These are phyloP conservation scores for Epicoccum sorghinum DNA, from an alignment of 2,329 filamentous ascomycete species.

Conservation along the genomic window DNA sequence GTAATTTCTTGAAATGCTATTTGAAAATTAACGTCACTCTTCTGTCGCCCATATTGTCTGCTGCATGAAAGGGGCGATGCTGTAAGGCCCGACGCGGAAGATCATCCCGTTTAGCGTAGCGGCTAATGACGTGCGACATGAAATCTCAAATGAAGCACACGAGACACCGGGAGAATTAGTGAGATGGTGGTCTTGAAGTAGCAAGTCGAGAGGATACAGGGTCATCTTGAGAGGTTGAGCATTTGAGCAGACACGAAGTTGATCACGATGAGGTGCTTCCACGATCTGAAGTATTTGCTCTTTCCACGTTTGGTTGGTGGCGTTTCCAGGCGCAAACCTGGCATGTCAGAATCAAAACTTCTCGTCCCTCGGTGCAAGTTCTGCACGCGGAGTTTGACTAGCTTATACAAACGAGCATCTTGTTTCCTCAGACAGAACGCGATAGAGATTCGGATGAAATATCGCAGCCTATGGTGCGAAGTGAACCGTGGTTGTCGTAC, in stretches of 20 bases:
- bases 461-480: constrained; percentile 2
- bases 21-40: too few species aligned
- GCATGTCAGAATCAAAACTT: background rate
- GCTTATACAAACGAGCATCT: too few species aligned
- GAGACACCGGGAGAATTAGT: constrained; percentile 15
- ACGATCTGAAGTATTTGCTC: constrained; percentile 14
- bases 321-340: constrained; percentile 18
- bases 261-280: constrained; percentile 7
- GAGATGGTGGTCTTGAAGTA: background rate
- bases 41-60: background rate
- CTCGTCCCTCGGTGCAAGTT: too few species aligned
- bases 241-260: background rate
- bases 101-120: constrained; percentile 26
- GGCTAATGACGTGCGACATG: constrained; percentile 32
- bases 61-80: constrained; percentile 14
- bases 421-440: too few species aligned
- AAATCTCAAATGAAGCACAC: constrained; percentile 29
- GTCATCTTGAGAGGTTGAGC: background rate
- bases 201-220: background rate
- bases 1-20: too few species aligned
- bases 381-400: too few species aligned
- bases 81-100: constrained; percentile 20
- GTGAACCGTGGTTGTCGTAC: constrained; percentile 12
- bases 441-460: too few species aligned
- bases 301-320: constrained; percentile 26